These are phyloP conservation scores for Candida maris DNA, from an alignment of 805 yeast genomes.

Conservation along the genomic window DNA sequence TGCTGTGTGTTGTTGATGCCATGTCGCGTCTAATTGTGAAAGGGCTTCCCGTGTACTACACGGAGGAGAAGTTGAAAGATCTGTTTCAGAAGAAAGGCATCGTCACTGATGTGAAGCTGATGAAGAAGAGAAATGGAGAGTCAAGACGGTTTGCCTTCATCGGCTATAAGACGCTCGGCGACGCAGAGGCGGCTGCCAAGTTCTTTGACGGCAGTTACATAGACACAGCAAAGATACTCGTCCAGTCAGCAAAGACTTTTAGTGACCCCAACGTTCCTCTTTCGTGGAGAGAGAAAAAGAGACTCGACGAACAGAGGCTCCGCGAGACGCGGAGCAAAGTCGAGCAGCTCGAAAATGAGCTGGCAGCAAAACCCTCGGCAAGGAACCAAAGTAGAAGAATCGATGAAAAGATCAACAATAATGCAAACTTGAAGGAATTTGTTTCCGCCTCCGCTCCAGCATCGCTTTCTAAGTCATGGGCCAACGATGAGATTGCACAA, in stretches of 20 bases:
- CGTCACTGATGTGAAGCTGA: constrained; percentile 84
- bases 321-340: constrained; percentile 48
- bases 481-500: constrained; percentile 51
- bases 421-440: constrained; percentile 73
- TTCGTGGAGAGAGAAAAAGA: constrained; percentile 52
- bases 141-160: constrained; percentile 91
- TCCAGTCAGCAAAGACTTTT: constrained; percentile 78
- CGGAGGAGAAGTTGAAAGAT: constrained; percentile 66
- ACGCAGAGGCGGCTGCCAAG: constrained; percentile 73
- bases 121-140: constrained; percentile 78
- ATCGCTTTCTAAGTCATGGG: constrained; percentile 69
- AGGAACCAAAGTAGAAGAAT: constrained; percentile 33
- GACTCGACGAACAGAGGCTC: constrained; percentile 48
- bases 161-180: constrained; percentile 71
- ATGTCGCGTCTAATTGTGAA: constrained; percentile 90
- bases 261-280: constrained; percentile 79
- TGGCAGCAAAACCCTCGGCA: constrained; percentile 12
- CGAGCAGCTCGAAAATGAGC: constrained; percentile 45
- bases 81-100: constrained; percentile 56
- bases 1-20: too few relatives aligned
- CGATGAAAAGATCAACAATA: constrained; percentile 58
- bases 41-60: constrained; percentile 75
- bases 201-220: constrained; percentile 77
- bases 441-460: constrained; percentile 81
- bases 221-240: constrained; percentile 77